Evolutionary conservation across 1,139 yeast genomes (phyloP), one percentile per base, ranked within the genome.

Genomic region (Meyerozyma sp.): DNA sequence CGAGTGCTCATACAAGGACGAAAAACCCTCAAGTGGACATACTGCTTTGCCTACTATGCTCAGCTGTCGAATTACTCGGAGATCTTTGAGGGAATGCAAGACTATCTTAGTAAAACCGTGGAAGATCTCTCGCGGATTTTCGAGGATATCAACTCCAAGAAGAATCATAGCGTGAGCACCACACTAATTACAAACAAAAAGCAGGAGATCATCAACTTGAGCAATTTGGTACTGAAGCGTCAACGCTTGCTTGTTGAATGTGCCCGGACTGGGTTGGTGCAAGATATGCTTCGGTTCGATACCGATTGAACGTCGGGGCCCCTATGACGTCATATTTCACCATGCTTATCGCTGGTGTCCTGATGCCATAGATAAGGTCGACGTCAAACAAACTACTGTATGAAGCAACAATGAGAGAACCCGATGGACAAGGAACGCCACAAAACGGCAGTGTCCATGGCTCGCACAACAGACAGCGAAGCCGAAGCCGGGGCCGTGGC

Each of bases 1-100:
- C 72, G 74, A 40, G 75, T 79, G 1, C 66, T 90, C 44, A 71
- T 83, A 32, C 77, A 75, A 44, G 88, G 96, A 2, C 72, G 98
- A 46, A 81, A 82, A 40, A 81, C 91, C 2, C 68, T 93, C 42
- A 87, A 89, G 64, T 93, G 98, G 98, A 82, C 97, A 0, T 91
- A 88, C 63, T 90, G 91, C 5, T 78, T 89, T 58, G 84, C 89
- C 3, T 93, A 68, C 57, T 88, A 83, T 59, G 69, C 89, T 36
- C 73, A 73, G 36, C 66, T 66, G 32, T 66, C 73, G 38, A 69
- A 76, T 46, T 69, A 71, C 51, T 73, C 79, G 6, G 75, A 76
- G 42, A 76, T 89, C 11, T 81, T 89, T 55, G 95, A 89, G 54
- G 81, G 78, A 45, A 82, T 82, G 55, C 96, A 90, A 60, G 81